Evolutionary conservation across 2,329 filamentous ascomycete genomes (phyloP).

Genomic region (Colletotrichum sidae): DNA sequence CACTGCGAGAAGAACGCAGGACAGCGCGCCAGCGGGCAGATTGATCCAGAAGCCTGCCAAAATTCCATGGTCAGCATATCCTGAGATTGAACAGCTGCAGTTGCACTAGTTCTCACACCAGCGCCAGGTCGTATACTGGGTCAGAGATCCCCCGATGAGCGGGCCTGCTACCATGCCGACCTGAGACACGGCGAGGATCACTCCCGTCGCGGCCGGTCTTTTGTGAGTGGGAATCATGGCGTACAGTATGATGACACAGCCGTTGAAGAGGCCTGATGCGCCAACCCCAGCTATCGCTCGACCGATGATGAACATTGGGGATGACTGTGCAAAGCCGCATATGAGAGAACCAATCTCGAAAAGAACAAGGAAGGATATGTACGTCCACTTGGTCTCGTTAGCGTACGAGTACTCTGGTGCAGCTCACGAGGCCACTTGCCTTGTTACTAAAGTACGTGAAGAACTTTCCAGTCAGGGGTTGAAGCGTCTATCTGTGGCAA

Average conservation of each 20-base stretch:
- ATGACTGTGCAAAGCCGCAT: slow-evolving; percentile 57
- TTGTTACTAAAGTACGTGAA: slow-evolving; percentile 56
- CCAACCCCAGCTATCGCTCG: slow-evolving; percentile 61
- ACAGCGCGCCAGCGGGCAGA: slow-evolving; percentile 54
- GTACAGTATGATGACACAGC: slow-evolving; percentile 48
- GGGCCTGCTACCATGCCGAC: slow-evolving; percentile 60
- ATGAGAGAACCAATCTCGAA: slow-evolving; percentile 58
- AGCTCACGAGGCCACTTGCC: slow-evolving; percentile 34
- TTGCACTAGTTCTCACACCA: slow-evolving; percentile 47
- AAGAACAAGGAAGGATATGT: slow-evolving; percentile 44
- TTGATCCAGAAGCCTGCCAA: slow-evolving; percentile 57
- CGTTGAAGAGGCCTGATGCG: slow-evolving; percentile 55
- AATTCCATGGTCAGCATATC: not conserved
- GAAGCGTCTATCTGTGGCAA: slow-evolving; percentile 55
- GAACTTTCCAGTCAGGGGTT: slow-evolving; percentile 63
- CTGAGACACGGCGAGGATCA: slow-evolving; percentile 46
- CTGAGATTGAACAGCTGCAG: not conserved
- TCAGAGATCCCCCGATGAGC: slow-evolving; percentile 43
- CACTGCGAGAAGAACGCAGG: slow-evolving; percentile 47
- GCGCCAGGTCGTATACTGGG: slow-evolving; percentile 45
- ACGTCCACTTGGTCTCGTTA: slow-evolving; percentile 42
- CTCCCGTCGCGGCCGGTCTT: slow-evolving; percentile 48
- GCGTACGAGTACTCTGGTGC: not conserved
- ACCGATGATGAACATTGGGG: slow-evolving; percentile 60
- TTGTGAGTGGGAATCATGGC: slow-evolving; percentile 43